Base-by-base conservation (phyloP, 805 yeast species). In the Yarrowia divulgata region DNA sequence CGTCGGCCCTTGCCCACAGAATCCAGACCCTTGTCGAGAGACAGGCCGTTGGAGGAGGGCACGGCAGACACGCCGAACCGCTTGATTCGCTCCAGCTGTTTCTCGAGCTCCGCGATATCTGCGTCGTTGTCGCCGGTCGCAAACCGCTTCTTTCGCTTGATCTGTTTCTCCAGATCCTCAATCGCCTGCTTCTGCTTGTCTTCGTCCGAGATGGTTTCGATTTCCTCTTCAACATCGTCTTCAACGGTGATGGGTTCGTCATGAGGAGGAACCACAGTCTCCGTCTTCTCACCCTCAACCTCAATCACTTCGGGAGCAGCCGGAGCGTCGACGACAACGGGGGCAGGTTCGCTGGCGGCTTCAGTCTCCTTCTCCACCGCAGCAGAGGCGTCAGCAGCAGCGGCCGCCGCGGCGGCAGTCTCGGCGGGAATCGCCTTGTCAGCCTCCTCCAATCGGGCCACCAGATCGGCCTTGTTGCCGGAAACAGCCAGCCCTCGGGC, bases 401-500 rank as follows among this genome's bases (percentile, higher is more conserved):
- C 71, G 40, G 37, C 23, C 8, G 37, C 8, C 29, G 49, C 71
- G 40, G 29, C 34, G 12, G 32, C 18, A 13, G 39, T 13, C 23
- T 16, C 60, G 32, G 34, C 37, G 5, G 68, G 77, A n/a, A 73
- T 76, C 49, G 77, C 72, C 70, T 76, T 77, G 73, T 88, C 93
- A 40, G 83, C 78, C 71, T 87, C 91, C 70, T 82, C 85, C 70
- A 90, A 83, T 60, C 94, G 83, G 39, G 84, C 84, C 68, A 90
- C 82, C 70, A 90, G 83, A 67, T 92, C 97, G 52, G 89, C 87
- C 78, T 94, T 94, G 73, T 91, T 88, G 29, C 98, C 98, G 48
- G 86, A 85, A 3, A 80, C 81, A 1, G 95, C 77, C 64, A 94
- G 84, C 0, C 89, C 90, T 71, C 88, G 87, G 29, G 83, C 79